Percentiles rank a stretch among this genome's conserved stretches.
These are phyloP conservation scores for Leucocoprinus leucothites DNA, from an alignment of 768 basidiomycete species.

Conservation along the genomic window DNA sequence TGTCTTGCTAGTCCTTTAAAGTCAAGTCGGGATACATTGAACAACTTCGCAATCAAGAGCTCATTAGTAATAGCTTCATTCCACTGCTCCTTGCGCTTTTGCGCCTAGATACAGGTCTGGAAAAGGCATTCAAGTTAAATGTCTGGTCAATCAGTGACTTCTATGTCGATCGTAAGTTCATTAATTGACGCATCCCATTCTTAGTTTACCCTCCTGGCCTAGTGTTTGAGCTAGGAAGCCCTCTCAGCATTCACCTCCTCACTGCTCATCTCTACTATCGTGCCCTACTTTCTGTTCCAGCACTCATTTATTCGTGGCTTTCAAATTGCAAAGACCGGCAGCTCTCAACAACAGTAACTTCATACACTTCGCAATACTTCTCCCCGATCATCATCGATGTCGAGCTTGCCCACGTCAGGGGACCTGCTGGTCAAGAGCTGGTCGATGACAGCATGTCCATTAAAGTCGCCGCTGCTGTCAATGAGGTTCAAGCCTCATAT, in stretches of 20 bases:
- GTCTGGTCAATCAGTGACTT: conserved; percentile 86
- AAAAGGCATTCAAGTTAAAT: conserved; percentile 76
- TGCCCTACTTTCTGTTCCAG: conserved; percentile 78
- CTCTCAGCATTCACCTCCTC: conserved; percentile 57
- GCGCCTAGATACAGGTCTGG: conserved; percentile 59
- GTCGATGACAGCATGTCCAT: conserved; percentile 76
- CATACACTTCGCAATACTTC: conserved; percentile 81
- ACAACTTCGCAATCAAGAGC: conserved; percentile 67
- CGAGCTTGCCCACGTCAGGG: conserved; percentile 75
- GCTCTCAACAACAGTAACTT: conserved; percentile 68
- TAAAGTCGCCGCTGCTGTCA: conserved; percentile 55
- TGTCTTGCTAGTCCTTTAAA: conserved; percentile 67
- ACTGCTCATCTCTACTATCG: conserved; percentile 90
- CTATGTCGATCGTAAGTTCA: conserved; percentile 68
- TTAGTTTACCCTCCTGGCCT: background rate
- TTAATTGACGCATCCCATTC: background rate
- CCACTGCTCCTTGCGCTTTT: conserved; percentile 69
- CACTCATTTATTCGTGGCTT: conserved; percentile 83
- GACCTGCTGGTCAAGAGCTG: conserved; percentile 52
- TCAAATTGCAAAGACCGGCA: conserved; percentile 87
- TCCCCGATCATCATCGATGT: conserved; percentile 84
- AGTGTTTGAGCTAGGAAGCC: conserved; percentile 58
- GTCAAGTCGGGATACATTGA: conserved; percentile 84
- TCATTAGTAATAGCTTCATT: conserved; percentile 66
- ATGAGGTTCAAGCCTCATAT: conserved; percentile 84